Evolutionary conservation across 2,329 filamentous ascomycete species (phyloP).

Genomic region (Capronia epimyces): DNA sequence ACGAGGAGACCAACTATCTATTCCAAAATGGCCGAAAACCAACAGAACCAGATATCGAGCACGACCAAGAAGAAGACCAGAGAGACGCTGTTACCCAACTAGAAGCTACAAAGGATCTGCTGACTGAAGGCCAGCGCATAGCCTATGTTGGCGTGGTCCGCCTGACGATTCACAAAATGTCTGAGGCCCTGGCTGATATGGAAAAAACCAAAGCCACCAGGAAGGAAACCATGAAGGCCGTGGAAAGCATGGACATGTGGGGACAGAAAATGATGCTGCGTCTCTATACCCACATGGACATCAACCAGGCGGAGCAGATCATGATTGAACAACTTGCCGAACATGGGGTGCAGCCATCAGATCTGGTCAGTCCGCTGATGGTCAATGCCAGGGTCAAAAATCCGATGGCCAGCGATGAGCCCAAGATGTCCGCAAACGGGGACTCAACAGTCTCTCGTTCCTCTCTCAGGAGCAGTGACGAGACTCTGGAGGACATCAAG

Average conservation of each 20-base stretch:
- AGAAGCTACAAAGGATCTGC: constrained; percentile 88
- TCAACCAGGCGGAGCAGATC: constrained; percentile 78
- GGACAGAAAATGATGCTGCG: constrained; percentile 97
- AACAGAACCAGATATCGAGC: constrained; percentile 51
- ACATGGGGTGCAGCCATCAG: constrained; percentile 78
- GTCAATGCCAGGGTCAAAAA: constrained; percentile 90
- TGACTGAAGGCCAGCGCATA: constrained; percentile 92
- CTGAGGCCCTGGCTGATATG: constrained; percentile 60
- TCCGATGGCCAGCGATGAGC: constrained; percentile 62
- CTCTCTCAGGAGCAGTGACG: constrained; percentile 4
- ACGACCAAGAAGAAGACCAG: constrained; percentile 68
- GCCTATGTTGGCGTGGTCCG: constrained; percentile 90
- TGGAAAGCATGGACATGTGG: constrained; percentile 89
- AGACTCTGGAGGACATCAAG: constrained; percentile 48
- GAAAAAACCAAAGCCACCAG: constrained; percentile 61
- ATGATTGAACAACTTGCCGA: constrained; percentile 98
- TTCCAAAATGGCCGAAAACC: constrained; percentile 67
- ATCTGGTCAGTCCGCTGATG: constrained; percentile 82
- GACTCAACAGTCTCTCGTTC: constrained; percentile 36
- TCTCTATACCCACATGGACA: constrained; percentile 93
- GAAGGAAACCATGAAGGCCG: constrained; percentile 63
- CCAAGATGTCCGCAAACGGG: constrained; percentile 29
- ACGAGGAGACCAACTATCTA: constrained; percentile 93
- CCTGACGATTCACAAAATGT: constrained; percentile 72
- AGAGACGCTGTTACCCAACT: constrained; percentile 84